phyloP scores from a whole-genome alignment of 352 stramenopile species.

The Globisporangium megalacanthum region DNA sequence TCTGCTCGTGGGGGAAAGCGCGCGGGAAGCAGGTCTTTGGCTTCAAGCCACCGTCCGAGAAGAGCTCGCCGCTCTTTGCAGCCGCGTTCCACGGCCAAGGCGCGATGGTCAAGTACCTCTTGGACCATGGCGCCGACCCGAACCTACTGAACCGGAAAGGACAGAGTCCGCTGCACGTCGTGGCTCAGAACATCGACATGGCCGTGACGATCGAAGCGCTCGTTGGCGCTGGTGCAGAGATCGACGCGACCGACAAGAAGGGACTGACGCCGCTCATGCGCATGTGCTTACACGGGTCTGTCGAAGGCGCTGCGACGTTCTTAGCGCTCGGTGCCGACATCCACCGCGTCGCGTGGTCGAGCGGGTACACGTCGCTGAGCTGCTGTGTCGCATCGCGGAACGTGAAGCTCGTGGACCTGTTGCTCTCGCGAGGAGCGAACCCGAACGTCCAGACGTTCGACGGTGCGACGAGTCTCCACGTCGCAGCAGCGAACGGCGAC shows the following conservation, averaged over 20 bases:
- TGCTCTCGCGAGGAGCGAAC: conserved; percentile 59
- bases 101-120: conserved; percentile 59
- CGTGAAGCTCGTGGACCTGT: conserved; percentile 55
- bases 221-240: conserved; percentile 42
- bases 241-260: conserved; percentile 56
- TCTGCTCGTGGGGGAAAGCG: conserved; percentile 68
- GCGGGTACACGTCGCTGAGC: conserved; percentile 62
- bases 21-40: conserved; percentile 66
- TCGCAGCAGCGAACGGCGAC: conserved; percentile 40
- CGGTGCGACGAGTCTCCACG: conserved; percentile 65
- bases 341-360: conserved; percentile 61
- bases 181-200: conserved; percentile 50
- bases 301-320: conserved; percentile 68
- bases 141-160: conserved; percentile 59
- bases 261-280: conserved; percentile 77
- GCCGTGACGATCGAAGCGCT: conserved; percentile 60
- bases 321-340: conserved; percentile 69
- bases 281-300: conserved; percentile 51
- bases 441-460: conserved; percentile 59
- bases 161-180: conserved; percentile 60
- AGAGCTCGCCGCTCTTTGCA: conserved; percentile 57
- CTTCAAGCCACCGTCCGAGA: conserved; percentile 49
- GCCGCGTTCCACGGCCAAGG: conserved; percentile 53
- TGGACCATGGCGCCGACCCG: conserved; percentile 37
- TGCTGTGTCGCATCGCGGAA: conserved; percentile 40